Evolutionary conservation across 2,329 filamentous ascomycete species (phyloP), one percentile per base, ranked within the genome.

Genomic region (Hymenoscyphus repandus): DNA sequence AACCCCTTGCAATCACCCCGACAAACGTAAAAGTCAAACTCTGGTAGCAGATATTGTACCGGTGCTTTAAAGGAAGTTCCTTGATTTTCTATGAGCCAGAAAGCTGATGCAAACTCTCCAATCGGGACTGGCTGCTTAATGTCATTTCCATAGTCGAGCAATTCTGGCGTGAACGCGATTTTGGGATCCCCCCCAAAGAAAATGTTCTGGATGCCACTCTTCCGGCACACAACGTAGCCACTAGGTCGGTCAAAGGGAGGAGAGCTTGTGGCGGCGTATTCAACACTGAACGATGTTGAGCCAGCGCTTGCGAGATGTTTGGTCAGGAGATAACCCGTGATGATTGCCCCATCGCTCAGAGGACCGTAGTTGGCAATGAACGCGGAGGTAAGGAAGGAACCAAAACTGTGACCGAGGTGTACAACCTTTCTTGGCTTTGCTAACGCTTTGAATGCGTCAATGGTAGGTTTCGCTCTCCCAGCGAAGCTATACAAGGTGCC

Each of bases 381-480:
- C 45, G 67, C 73, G 65, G 79, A 81, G 5, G 74, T 76, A 57
- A 80, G 76, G 11, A 74, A 66, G 0, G 79, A 80, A 36, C 82
- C 82, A 57, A 82, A 85, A 0, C 77, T 81, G 69, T 86, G 81
- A 12, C 82, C 83, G n/a, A 83, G 70, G 62, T 85, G 81, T 13
- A 81, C 69, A 20, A 80, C 67, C 59, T 76, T 72, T 12, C 49
- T 42, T 9, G 69, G 69, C 18, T 58, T 62, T 55, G 48, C 48
- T 32, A 49, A 42, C 2, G 22, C 32, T 12, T 62, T 49, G 37
- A 59, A 62, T 13, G 58, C 37, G 49, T 41, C 18, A 43, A 43
- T 32, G 56, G 50, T 27, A 33, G 49, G 43, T 42, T 42, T 31
- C 15, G 51, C 53, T 41, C 54, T 42, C 40, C 36, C 41, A 44